Base-by-base conservation (phyloP, 2,329 filamentous ascomycete species). In the Myriosclerotinia duriaeana region DNA sequence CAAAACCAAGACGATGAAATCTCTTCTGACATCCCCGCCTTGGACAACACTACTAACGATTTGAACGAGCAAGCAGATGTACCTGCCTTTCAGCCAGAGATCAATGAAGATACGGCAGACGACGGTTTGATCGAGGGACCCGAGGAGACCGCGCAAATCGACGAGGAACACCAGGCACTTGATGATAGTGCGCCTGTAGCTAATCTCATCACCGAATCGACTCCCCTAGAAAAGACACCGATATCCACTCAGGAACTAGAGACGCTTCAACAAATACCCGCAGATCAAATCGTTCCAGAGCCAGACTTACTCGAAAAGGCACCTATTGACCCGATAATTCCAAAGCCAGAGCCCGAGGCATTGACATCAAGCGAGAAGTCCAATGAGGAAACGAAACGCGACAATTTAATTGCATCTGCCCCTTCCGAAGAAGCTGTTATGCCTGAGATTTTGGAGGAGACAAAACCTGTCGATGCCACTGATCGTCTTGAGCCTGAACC, bases 11-110 rank as follows among this genome's bases (percentile, higher is more conserved):
- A 40, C 2, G 53, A 59, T 48, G 36, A 30, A n/a, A 3, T 38
- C 20, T 22, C 30, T 64, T 67, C 61, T 22, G 53, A 65, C 15
- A 66, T 68, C 30, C 58, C 62, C n/a, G 14, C 46, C 53, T 67
- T 56, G 12, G 55, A 69, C 6, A 66, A 69, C 38, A 59, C 63
- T 38, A 54, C 53, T 20, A 61, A 68, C 54, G 56, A 65, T 62
- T 63, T 65, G 36, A 63, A 66, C 71, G 72, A 68, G 55, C 66
- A 52, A 34, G 12, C 26, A 46, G 50, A 61, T 36, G 2, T 44
- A 34, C 44, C 22, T 53, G 34, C 26, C 15, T 55, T 53, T 22
- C 65, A 64, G 30, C 17, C 46, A 12, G 55, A 46, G 48, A 42
- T 15, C 17, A 38, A 36, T 26, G 48, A 66, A 44, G 40, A 26